Conservation (phyloP, 306 rosid genomes). For the Corylus avellana region DNA sequence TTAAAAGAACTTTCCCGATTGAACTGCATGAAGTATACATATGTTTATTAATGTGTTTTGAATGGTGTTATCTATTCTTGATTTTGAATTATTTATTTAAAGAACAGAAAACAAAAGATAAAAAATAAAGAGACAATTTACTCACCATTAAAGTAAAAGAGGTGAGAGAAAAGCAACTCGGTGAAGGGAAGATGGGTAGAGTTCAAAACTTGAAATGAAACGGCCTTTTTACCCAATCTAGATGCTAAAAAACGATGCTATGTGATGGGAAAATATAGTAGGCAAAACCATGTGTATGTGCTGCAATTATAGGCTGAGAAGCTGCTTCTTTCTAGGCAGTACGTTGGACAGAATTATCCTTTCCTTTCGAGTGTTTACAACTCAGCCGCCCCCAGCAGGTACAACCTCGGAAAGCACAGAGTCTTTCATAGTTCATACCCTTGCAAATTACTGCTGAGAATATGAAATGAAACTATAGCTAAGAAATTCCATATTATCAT, state of each 20-base stretch:
- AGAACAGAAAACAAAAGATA: no score
- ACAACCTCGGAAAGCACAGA: conserved; percentile 32
- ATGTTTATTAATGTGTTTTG: no score
- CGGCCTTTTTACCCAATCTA: neutral
- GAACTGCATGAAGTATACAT: neutral
- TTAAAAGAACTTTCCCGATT: neutral
- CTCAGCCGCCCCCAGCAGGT: neutral
- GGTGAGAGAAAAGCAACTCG: neutral
- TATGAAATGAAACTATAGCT: conserved; percentile 19
- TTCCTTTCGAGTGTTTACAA: neutral
- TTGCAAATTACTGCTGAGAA: conserved; percentile 33
- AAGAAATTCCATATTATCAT: conserved; percentile 32
- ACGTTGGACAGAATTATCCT: neutral
- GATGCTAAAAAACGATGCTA: neutral
- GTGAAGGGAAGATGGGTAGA: neutral
- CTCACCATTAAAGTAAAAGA: neutral
- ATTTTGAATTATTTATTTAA: no score
- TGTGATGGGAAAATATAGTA: no score
- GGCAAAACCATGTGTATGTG: neutral
- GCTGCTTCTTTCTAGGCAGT: neutral
- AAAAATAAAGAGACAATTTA: neutral
- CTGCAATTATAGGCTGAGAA: neutral
- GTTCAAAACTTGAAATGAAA: neutral
- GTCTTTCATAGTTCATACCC: conserved; percentile 14
- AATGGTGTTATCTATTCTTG: no score